Evolutionary conservation across 2,329 filamentous ascomycete genomes (phyloP).

Genomic region (Colletotrichum ledebouriae): DNA sequence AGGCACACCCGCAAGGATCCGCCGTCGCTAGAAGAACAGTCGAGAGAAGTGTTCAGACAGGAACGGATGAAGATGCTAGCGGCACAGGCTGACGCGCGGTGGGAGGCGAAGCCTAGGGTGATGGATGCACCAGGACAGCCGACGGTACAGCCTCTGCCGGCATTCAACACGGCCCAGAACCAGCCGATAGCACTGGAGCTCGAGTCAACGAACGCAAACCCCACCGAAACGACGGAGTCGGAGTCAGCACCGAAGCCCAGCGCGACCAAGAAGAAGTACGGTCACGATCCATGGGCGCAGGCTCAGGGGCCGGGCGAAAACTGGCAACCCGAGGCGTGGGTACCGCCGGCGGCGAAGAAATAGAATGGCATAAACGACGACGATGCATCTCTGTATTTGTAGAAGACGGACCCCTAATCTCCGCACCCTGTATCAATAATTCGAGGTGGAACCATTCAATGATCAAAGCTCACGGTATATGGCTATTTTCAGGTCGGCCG

Average conservation of each 20-base stretch:
- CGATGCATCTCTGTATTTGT: conserved; percentile 21
- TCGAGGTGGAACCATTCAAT: conserved; percentile 2
- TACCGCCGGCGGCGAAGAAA: conserved; percentile 58
- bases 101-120: conserved; percentile 70
- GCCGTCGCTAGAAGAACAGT: conserved; percentile 70
- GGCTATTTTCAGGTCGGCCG: neutral
- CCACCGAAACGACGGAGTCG: conserved; percentile 4
- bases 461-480: neutral
- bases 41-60: conserved; percentile 65
- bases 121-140: conserved; percentile 55
- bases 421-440: conserved; percentile 28
- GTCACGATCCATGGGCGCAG: conserved; percentile 70
- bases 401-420: conserved; percentile 27
- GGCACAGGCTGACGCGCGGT: conserved; percentile 72
- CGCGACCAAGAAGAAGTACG: conserved; percentile 39
- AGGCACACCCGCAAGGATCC: conserved; percentile 69
- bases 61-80: conserved; percentile 68
- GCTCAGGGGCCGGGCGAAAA: conserved; percentile 68
- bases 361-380: conserved; percentile 15
- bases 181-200: conserved; percentile 38
- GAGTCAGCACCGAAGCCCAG: conserved; percentile 23
- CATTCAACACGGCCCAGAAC: conserved; percentile 44
- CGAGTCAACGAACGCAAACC: conserved; percentile 29
- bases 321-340: conserved; percentile 78
- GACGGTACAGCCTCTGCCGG: conserved; percentile 48